Conservation (phyloP, 2,329 filamentous ascomycete species). For the Gnomoniopsis sp. region DNA sequence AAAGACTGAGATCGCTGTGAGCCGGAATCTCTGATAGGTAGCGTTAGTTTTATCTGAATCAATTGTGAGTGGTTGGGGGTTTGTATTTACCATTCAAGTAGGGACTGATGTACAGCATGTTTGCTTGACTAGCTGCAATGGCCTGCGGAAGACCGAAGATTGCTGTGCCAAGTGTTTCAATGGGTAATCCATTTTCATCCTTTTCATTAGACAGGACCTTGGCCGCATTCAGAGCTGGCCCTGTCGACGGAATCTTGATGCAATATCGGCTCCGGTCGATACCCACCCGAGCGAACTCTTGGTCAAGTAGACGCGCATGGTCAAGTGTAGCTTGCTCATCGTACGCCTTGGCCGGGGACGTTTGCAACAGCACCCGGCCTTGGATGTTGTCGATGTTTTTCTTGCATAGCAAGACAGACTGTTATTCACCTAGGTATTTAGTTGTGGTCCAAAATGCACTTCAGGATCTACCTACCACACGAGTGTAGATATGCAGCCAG, state of each 20-base stretch:
- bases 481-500: conserved; percentile 46
- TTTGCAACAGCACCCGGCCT: conserved; percentile 48
- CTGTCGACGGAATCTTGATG: conserved; percentile 50
- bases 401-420: conserved; percentile 45
- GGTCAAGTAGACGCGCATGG: conserved; percentile 43
- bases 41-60: not conserved
- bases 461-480: conserved; percentile 30
- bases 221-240: conserved; percentile 42
- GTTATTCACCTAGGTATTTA: not conserved
- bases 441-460: no score
- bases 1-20: conserved; percentile 39
- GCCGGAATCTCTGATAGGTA: conserved; percentile 36
- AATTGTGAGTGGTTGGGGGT: not conserved
- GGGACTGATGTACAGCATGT: conserved; percentile 45
- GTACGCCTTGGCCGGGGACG: conserved; percentile 43
- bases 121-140: conserved; percentile 45
- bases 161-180: conserved; percentile 44
- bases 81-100: conserved; percentile 41
- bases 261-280: conserved; percentile 43
- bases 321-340: conserved; percentile 40
- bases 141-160: conserved; percentile 46
- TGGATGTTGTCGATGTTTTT: conserved; percentile 41
- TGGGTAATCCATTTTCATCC: conserved; percentile 27
- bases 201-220: conserved; percentile 36
- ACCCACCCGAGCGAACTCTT: conserved; percentile 41